Conservation (phyloP, 164 flowering plant species). For the Dillenia turbinata region DNA sequence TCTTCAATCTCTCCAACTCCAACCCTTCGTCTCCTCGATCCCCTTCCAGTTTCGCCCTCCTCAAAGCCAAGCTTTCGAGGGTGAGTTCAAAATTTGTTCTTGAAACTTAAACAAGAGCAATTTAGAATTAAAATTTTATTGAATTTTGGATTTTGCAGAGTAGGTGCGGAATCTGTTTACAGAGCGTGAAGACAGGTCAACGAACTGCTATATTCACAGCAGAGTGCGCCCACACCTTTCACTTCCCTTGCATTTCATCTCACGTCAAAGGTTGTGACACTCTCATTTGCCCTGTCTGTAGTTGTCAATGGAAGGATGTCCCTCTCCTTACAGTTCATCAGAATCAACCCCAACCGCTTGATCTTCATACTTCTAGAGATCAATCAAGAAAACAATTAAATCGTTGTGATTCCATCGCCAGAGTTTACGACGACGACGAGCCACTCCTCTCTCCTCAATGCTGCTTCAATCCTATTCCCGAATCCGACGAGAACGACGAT, state of each 20-base stretch:
- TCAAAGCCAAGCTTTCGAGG: conserved; percentile 59
- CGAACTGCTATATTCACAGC: conserved; percentile 93
- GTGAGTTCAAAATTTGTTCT: not conserved
- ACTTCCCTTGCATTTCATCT: conserved; percentile 84
- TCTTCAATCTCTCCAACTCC: conserved; percentile 20
- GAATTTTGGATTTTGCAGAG: conserved; percentile 40
- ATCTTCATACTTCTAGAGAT: too few species aligned
- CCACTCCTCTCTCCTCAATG: conserved; percentile 53
- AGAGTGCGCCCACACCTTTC: conserved; percentile 83
- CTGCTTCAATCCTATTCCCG: conserved; percentile 59
- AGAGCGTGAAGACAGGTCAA: conserved; percentile 82
- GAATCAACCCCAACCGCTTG: too few species aligned
- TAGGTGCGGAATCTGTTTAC: conserved; percentile 80
- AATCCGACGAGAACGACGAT: conserved; percentile 21
- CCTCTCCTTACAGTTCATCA: conserved; percentile 68
- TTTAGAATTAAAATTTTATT: not conserved
- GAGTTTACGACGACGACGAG: conserved; percentile 76
- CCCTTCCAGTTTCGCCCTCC: conserved; percentile 64
- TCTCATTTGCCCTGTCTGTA: conserved; percentile 83
- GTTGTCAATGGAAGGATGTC: conserved; percentile 63
- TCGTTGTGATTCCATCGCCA: conserved; percentile 1
- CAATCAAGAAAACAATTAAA: too few species aligned
- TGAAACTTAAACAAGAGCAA: not conserved
- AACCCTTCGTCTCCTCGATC: conserved; percentile 76
- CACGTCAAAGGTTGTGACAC: conserved; percentile 49